phyloP scores from a whole-genome alignment of 1,284 basidiomycete genomes.

The Meira miltonrushii region DNA sequence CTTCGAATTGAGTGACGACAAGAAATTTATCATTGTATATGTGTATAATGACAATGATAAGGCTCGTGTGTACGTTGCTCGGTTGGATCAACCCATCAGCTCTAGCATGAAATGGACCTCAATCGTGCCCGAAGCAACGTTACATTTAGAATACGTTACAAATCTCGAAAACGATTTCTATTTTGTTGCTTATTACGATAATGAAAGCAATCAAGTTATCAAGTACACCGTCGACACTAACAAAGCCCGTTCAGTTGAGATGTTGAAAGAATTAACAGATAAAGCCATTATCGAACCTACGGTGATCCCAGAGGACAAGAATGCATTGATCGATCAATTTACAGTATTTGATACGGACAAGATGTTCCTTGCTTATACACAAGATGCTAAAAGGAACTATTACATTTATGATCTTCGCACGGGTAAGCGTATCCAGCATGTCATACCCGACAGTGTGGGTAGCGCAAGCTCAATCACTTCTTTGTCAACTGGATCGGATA shows the following conservation, averaged over 20 bases:
- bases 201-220: background rate
- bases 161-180: slow-evolving; percentile 46
- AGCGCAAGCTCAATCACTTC: too few species aligned
- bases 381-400: too few species aligned
- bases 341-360: too few species aligned
- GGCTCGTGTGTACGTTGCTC: slow-evolving; percentile 32
- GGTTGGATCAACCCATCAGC: slow-evolving; percentile 21
- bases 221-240: background rate
- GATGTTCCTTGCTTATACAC: too few species aligned
- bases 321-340: too few species aligned
- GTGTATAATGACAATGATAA: slow-evolving; percentile 45
- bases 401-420: too few species aligned
- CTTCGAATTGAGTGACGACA: slow-evolving; percentile 22
- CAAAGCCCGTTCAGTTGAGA: background rate
- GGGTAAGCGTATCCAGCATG: too few species aligned
- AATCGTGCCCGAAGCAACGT: slow-evolving; percentile 37
- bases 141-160: slow-evolving; percentile 35
- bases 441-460: too few species aligned
- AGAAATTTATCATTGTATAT: slow-evolving; percentile 36
- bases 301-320: too few species aligned
- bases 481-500: too few species aligned
- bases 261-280: background rate
- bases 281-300: background rate
- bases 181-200: slow-evolving; percentile 45
- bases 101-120: slow-evolving; percentile 37